Percentiles rank a stretch among this genome's conserved stretches.
Evolutionary conservation across 2,329 filamentous ascomycete species (phyloP).

Genomic region (Fusarium tanahbumbuense): DNA sequence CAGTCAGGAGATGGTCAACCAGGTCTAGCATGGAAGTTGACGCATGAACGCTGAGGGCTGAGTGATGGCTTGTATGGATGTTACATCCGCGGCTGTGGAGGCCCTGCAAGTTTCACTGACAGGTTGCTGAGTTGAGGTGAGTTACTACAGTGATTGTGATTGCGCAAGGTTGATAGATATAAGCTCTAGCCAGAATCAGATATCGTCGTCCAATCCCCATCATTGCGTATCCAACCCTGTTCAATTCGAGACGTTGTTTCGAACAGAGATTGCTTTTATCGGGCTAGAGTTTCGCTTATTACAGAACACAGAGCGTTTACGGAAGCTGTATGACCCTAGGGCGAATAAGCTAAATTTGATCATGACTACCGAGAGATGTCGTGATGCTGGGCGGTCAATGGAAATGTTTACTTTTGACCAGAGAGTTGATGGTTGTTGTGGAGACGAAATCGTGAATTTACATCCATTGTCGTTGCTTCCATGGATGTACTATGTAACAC

Average conservation of each 20-base stretch:
- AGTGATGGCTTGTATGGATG: conserved; percentile 10
- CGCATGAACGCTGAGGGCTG: conserved; percentile 9
- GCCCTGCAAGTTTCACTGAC: conserved; percentile 21
- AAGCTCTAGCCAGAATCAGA: conserved; percentile 2
- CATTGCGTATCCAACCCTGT: conserved; percentile 11
- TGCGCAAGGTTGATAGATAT: conserved; percentile 1
- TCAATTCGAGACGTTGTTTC: conserved; percentile 13
- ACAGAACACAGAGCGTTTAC: conserved; percentile 1
- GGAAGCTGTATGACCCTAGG: conserved; percentile 14
- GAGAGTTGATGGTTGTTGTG: not conserved
- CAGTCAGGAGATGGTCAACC: not conserved
- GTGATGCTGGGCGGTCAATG: not conserved
- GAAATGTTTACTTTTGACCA: conserved; percentile 4
- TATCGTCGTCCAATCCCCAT: conserved; percentile 3
- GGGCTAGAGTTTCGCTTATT: conserved; percentile 11
- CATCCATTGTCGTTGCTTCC: not conserved
- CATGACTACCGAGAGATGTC: conserved; percentile 1
- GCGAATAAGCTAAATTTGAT: conserved; percentile 11
- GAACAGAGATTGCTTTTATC: conserved; percentile 15
- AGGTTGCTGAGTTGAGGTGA: conserved; percentile 27
- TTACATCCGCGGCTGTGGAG: conserved; percentile 19
- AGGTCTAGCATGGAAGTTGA: conserved; percentile 10
- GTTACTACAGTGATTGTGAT: conserved; percentile 24
- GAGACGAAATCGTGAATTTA: conserved; percentile 2
- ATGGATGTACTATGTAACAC: not conserved